These are phyloP conservation scores for Nigrospora oryzae DNA, from an alignment of 2,329 filamentous ascomycete species.

Conservation along the genomic window DNA sequence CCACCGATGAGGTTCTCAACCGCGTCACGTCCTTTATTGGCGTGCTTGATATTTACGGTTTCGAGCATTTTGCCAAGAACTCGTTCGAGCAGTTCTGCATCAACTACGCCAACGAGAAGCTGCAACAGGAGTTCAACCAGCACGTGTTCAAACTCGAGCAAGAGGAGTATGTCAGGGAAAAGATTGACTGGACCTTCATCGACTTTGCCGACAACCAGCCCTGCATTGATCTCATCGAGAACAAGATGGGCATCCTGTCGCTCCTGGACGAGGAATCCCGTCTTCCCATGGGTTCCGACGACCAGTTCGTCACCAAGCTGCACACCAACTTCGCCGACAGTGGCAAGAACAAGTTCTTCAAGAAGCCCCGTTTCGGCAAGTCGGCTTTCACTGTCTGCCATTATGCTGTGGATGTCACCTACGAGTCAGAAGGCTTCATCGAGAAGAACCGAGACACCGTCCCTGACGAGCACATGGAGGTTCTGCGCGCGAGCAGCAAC, in stretches of 20 bases:
- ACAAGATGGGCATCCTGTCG: slow-evolving; percentile 86
- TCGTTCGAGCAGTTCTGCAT: slow-evolving; percentile 99
- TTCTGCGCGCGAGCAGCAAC: slow-evolving; percentile 78
- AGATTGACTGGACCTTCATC: slow-evolving; percentile 99
- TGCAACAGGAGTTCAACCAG: slow-evolving; percentile 98
- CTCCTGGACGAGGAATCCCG: slow-evolving; percentile 94
- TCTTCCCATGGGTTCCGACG: slow-evolving; percentile 92
- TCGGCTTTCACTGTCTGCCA: slow-evolving; percentile 97
- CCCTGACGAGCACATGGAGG: slow-evolving; percentile 94
- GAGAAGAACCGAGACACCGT: slow-evolving; percentile 99
- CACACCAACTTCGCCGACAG: slow-evolving; percentile 74
- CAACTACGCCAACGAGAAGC: slow-evolving; percentile 98
- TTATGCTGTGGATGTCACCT: slow-evolving; percentile 95
- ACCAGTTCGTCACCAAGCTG: slow-evolving; percentile 92
- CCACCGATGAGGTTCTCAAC: slow-evolving; percentile 76
- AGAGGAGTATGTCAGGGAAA: slow-evolving; percentile 90
- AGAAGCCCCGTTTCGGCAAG: slow-evolving; percentile 96
- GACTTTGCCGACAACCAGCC: slow-evolving; percentile 99
- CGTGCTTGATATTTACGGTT: slow-evolving; percentile 98
- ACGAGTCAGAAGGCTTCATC: slow-evolving; percentile 98
- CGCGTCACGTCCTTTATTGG: slow-evolving; percentile 88
- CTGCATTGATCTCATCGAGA: slow-evolving; percentile 96
- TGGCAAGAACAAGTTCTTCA: slow-evolving; percentile 91
- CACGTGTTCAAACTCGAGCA: slow-evolving; percentile 99
- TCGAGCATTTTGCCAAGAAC: slow-evolving; percentile 99